phyloP scores from a whole-genome alignment of 768 basidiomycete species.

The Leccinum pellstonianum region DNA sequence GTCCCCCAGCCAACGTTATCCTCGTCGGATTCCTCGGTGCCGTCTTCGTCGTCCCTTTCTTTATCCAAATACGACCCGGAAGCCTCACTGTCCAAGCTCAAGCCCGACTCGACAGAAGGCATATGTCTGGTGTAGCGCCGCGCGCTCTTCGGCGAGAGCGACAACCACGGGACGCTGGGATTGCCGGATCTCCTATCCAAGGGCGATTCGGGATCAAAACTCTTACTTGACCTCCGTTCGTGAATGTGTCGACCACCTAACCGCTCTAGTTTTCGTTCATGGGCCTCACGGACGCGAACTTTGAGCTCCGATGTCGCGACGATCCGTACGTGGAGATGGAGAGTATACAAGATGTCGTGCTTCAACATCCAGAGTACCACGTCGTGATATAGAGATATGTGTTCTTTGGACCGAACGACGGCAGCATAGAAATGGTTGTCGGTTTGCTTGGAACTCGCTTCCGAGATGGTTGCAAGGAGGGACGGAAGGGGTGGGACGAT shows the following conservation, averaged over 20 bases:
- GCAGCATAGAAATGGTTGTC: slow-evolving; percentile 80
- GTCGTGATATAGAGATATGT: slow-evolving; percentile 69
- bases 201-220: slow-evolving; percentile 21
- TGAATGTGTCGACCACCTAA: slow-evolving; percentile 15
- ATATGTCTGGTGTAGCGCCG: slow-evolving; percentile 45
- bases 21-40: slow-evolving; percentile 45
- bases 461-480: slow-evolving; percentile 74
- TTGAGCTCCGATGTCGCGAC: slow-evolving; percentile 79
- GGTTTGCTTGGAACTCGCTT: slow-evolving; percentile 58
- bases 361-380: slow-evolving; percentile 92
- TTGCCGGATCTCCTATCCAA: slow-evolving; percentile 15
- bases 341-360: slow-evolving; percentile 77
- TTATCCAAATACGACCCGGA: slow-evolving; percentile 31
- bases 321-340: slow-evolving; percentile 84
- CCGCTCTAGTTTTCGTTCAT: slow-evolving; percentile 38
- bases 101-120: slow-evolving; percentile 46
- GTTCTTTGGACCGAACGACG: slow-evolving; percentile 67
- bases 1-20: slow-evolving; percentile 50
- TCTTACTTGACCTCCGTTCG: slow-evolving; percentile 21
- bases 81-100: slow-evolving; percentile 36
- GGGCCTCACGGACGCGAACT: slow-evolving; percentile 52
- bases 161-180: slow-evolving; percentile 44
- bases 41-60: slow-evolving; percentile 31
- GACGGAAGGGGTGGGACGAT: slow-evolving; percentile 68
- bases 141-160: slow-evolving; percentile 54